phyloP scores from a whole-genome alignment of 208 protist genomes.

The Lotmaria passim region DNA sequence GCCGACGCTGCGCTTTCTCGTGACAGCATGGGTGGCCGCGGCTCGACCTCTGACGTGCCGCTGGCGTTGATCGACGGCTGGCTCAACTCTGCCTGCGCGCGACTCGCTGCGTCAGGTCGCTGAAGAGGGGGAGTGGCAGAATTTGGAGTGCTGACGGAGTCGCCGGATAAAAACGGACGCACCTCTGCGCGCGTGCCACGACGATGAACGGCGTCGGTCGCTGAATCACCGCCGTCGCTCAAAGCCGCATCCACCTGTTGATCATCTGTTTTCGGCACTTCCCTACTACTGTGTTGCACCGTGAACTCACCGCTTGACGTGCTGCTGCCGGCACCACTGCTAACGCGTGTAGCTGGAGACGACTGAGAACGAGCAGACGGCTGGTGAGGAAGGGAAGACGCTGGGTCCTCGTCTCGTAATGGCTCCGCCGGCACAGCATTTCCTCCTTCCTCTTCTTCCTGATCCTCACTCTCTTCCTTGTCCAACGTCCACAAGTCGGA shows the following conservation, averaged over 20 bases:
- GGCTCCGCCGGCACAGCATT: background rate
- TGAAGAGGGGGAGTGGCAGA: background rate
- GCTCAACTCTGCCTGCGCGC: background rate
- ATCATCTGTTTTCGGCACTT: background rate
- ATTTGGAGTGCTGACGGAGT: background rate
- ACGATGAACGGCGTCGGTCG: too few species aligned
- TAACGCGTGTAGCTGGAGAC: background rate
- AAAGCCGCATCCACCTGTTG: background rate
- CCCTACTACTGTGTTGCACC: background rate
- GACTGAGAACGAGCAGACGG: too few species aligned
- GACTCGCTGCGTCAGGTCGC: background rate
- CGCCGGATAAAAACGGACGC: too few species aligned
- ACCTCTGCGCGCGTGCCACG: too few species aligned
- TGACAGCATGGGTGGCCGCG: background rate
- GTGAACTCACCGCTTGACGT: slow-evolving; percentile 17
- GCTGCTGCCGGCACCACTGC: background rate
- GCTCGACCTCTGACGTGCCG: background rate
- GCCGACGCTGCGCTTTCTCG: too few species aligned
- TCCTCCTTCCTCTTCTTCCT: background rate
- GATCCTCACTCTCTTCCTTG: slow-evolving; percentile 16
- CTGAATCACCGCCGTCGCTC: background rate
- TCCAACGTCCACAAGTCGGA: slow-evolving; percentile 32
- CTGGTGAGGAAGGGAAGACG: background rate
- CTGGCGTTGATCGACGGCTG: background rate
- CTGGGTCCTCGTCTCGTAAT: too few species aligned